Percentiles rank a stretch among this genome's conserved stretches.
These are phyloP conservation scores for Lyophyllum atratum DNA, from an alignment of 768 basidiomycete species.

Conservation along the genomic window DNA sequence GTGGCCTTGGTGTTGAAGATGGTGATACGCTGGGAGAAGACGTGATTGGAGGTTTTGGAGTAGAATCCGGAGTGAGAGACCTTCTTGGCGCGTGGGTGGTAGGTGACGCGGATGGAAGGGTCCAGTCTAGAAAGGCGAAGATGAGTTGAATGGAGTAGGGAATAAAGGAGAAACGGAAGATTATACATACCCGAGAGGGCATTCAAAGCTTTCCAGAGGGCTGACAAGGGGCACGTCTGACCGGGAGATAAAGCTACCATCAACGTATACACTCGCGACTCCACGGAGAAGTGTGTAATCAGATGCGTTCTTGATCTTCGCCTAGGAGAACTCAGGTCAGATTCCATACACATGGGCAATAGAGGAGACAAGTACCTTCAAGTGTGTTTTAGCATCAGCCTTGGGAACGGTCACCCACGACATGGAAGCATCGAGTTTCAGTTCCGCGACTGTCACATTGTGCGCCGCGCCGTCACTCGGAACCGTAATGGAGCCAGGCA, in stretches of 20 bases:
- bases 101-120: slow-evolving; percentile 41
- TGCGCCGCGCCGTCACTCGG: slow-evolving; percentile 41
- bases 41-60: slow-evolving; percentile 31
- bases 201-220: slow-evolving; percentile 46
- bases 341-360: not conserved
- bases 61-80: slow-evolving; percentile 34
- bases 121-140: slow-evolving; percentile 30
- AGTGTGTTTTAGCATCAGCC: slow-evolving; percentile 35
- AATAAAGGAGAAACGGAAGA: not conserved
- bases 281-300: slow-evolving; percentile 54
- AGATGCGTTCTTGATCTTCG: slow-evolving; percentile 53
- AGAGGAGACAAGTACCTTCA: no score
- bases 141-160: not conserved
- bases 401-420: slow-evolving; percentile 46
- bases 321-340: slow-evolving; percentile 25
- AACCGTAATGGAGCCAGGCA: slow-evolving; percentile 43
- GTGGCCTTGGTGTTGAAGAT: slow-evolving; percentile 38
- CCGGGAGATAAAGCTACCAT: slow-evolving; percentile 57
- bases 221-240: slow-evolving; percentile 43
- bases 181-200: slow-evolving; percentile 43
- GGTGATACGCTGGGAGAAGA: slow-evolving; percentile 38
- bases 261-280: slow-evolving; percentile 50
- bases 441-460: slow-evolving; percentile 41
- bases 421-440: slow-evolving; percentile 39
- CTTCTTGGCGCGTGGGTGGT: slow-evolving; percentile 38